Base-by-base conservation (phyloP, 2,329 filamentous ascomycete species). In the Aspergillus versicolor region DNA sequence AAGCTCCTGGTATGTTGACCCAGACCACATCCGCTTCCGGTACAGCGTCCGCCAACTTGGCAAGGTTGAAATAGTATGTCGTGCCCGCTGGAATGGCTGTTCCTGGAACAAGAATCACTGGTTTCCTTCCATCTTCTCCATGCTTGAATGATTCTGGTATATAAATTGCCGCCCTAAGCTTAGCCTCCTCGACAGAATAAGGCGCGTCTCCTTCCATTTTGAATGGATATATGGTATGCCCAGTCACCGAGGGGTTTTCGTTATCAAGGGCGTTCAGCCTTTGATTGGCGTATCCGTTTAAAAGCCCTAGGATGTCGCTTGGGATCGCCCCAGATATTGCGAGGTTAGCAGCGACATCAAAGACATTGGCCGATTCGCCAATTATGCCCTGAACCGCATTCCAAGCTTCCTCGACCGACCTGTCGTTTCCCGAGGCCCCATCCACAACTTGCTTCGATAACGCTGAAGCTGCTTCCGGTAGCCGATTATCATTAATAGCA, bases 41-140 rank as follows among this genome's bases (percentile, higher is more conserved):
- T 1, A 74, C 72, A 24, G 73, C 70, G 2, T 70, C 65, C 9
- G 84, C 69, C 1, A 84, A 70, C 48, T 81, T 80, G 54, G 77
- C 78, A 54, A 82, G 77, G 64, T 80, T 84, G 54, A 71, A 75
- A 8, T 70, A 62, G 60, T 76, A 84, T 34, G 72, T 76, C 27
- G 70, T 67, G 45, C 77, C 79, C 2, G 79, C 82, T 12, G 78
- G 80, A 27, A 75, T 63, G 12, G 78, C 81, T 0, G 83, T 85
- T 2, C 82, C 82, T 3, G 81, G 81, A 5, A 84, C 74, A 11
- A 85, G 73, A 12, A 85, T 73, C 17, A 84, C 74, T 0, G 81
- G 81, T 24, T 72, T 74, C 49, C 77, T 75, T 2, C 58, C 61
- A 24, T 63, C 52, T 13, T 71, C 63, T 12, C 80, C 80, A 59